Base-by-base conservation (phyloP, 345 rosid genomes). In the Salix udensis region DNA sequence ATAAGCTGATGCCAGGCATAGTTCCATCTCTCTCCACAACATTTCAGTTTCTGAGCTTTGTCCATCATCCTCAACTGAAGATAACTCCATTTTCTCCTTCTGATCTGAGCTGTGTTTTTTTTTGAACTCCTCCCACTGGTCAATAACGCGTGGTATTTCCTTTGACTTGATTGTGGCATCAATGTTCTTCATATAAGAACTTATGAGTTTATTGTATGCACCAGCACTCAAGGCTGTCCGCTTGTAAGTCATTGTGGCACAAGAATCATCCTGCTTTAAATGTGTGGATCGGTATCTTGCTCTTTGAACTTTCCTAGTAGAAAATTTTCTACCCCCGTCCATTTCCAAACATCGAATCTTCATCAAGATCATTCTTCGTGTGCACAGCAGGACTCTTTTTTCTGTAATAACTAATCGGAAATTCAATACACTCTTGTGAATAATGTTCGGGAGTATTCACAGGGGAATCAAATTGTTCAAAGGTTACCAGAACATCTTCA, bases 1-100 rank as follows among this genome's bases (percentile, higher is more conserved):
- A 88, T 87, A 90, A 40, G 88, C 80, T 36, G 97, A 90, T 76
- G 98, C 93, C 90, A 91, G 67, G 67, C 84, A 88, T 40, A 92
- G 81, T 68, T 91, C 94, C 98, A 96, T 91, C 82, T 96, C 98
- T 85, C 82, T 88, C 99, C 98, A 94, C 78, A 94, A 81, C 86
- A 91, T 84, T 42, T 94, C 97, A 37, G 68, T 81, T 78, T 92
- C 98, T 9, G 95, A 88, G n/a, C 74, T 65, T 74, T 96, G 91
- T 76, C 79, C 92, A 4, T 92, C 92, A 71, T 86, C 91, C 76
- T 87, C 86, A 1, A 76, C 77, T 39, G 65, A 39, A 42, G 75
- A 80, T 36, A 80, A 68, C 67, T 88, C 89, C 16, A 24, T 80
- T 77, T 82, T 84, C 36, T 69, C 75, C 7, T 67, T 73, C 55